Percentiles rank a stretch among this genome's conserved stretches.
Conservation (phyloP, 2,329 filamentous ascomycete genomes). For the Fusarium coicis region DNA sequence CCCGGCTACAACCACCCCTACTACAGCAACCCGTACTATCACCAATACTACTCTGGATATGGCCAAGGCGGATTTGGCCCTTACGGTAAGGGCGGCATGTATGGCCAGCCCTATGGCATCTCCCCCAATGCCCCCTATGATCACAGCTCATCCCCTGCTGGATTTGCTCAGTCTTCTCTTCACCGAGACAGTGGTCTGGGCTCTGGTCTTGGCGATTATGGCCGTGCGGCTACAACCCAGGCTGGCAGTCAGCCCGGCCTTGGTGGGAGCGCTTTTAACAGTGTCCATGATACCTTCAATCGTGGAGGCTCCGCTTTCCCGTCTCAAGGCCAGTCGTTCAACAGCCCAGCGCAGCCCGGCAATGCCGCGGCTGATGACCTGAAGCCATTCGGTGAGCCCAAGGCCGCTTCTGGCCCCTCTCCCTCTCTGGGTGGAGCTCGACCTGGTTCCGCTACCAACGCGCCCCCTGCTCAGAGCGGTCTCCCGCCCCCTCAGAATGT, state of each 20-base stretch:
- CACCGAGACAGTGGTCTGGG: slow-evolving; percentile 62
- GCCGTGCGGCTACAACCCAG: slow-evolving; percentile 62
- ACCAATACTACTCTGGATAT: slow-evolving; percentile 68
- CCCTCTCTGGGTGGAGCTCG: slow-evolving; percentile 66
- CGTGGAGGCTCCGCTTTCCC: slow-evolving; percentile 65
- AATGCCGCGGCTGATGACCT: slow-evolving; percentile 61
- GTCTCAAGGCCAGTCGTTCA: slow-evolving; percentile 65
- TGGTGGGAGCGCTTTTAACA: slow-evolving; percentile 62
- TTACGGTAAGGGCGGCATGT: slow-evolving; percentile 66
- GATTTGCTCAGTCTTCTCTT: slow-evolving; percentile 65
- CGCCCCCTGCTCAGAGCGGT: slow-evolving; percentile 60
- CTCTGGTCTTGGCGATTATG: slow-evolving; percentile 66
- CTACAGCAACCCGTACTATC: slow-evolving; percentile 71
- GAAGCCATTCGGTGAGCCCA: slow-evolving; percentile 69
- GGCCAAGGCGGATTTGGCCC: slow-evolving; percentile 64
- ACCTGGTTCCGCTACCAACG: slow-evolving; percentile 67
- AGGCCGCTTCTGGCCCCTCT: slow-evolving; percentile 64
- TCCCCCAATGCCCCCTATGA: slow-evolving; percentile 67
- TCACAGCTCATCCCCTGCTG: slow-evolving; percentile 64
- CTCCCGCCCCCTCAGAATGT: slow-evolving; percentile 67
- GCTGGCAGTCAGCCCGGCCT: slow-evolving; percentile 62
- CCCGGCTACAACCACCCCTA: slow-evolving; percentile 68
- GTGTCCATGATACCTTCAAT: slow-evolving; percentile 65
- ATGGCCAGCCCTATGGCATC: slow-evolving; percentile 67
- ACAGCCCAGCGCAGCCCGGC: slow-evolving; percentile 60